phyloP scores from a whole-genome alignment of 768 basidiomycete species.

The Xerocomellus intermedius region DNA sequence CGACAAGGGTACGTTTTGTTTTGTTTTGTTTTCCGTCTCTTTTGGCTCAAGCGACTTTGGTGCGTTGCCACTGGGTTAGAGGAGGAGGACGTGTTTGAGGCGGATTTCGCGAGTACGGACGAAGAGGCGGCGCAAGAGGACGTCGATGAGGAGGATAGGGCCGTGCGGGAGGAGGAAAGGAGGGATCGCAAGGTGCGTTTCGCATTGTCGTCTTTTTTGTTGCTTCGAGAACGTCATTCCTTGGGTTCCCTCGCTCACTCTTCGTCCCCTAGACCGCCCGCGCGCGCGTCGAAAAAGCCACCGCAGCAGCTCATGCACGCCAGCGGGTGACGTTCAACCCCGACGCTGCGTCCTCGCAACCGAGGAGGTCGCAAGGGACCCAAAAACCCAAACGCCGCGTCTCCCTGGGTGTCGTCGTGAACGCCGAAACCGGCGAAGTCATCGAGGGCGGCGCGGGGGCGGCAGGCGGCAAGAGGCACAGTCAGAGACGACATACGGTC shows the following conservation, averaged over 20 bases:
- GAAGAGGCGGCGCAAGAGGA: conserved; percentile 57
- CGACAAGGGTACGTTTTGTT: conserved; percentile 50
- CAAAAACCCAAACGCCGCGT: conserved; percentile 45
- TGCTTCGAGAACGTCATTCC: neutral
- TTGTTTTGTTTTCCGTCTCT: neutral
- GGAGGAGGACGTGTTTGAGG: conserved; percentile 79
- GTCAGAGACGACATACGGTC: conserved; percentile 67
- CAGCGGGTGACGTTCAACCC: conserved; percentile 71
- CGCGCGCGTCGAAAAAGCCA: conserved; percentile 57
- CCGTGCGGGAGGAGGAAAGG: conserved; percentile 60
- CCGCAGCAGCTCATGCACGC: conserved; percentile 64
- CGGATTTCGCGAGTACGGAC: conserved; percentile 85
- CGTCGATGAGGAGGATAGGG: conserved; percentile 54
- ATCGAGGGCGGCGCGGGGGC: conserved; percentile 33
- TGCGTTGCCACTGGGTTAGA: conserved; percentile 40
- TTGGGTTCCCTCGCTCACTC: too few species aligned
- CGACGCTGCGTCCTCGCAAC: conserved; percentile 33
- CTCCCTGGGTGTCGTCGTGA: conserved; percentile 51
- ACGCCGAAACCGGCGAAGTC: conserved; percentile 63
- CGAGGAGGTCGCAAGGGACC: conserved; percentile 29
- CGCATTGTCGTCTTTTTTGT: neutral
- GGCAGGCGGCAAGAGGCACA: conserved; percentile 44
- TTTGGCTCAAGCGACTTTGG: neutral
- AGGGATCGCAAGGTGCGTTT: conserved; percentile 31
- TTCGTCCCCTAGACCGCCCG: conserved; percentile 46